Base-by-base conservation (phyloP, 2,329 filamentous ascomycete genomes). In the Monascus ruber region DNA sequence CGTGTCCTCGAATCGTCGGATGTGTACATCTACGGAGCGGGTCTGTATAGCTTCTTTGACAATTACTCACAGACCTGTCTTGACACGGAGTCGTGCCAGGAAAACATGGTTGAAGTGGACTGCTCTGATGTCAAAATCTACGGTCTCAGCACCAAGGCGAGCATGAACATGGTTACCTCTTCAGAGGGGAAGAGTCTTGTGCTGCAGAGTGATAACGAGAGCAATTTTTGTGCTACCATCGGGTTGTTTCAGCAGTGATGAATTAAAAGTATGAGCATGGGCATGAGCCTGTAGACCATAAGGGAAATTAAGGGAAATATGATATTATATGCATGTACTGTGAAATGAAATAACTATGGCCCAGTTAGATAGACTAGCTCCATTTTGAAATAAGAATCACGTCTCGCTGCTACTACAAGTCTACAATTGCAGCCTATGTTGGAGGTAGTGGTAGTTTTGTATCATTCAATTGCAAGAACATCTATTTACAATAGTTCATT, bases 11-110 rank as follows among this genome's bases (percentile, higher is more conserved):
- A 81, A 59, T 85, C 81, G 2, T 71, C 69, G 6, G 74, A 85
- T 44, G 58, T 87, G 11, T 76, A 74, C 54, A 64, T 87, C 52
- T 85, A 80, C 54, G 83, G 84, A 34, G 81, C 76, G 4, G 84
- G 84, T 25, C 65, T 88, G 42, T 89, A 89, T 71, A 81, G 74
- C 48, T 89, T 89, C 74, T 89, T 86, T 55, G 76, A 89, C 60
- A 85, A 87, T 70, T 89, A 89, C 63, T 68, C 64, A 31, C 81
- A 87, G 62, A 69, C 70, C 11, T 91, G 85, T 52, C 72, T 88
- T 10, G 60, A 63, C 31, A 71, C 70, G 6, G 73, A 83, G 57
- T 76, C 73, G 48, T 91, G 85, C 67, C 85, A 89, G 63, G 71
- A 79, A 42, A 81, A 86, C 63, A 87, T 91, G 66, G 72, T 88